Base-by-base conservation (phyloP, 768 basidiomycete genomes). In the Trametes maxima region DNA sequence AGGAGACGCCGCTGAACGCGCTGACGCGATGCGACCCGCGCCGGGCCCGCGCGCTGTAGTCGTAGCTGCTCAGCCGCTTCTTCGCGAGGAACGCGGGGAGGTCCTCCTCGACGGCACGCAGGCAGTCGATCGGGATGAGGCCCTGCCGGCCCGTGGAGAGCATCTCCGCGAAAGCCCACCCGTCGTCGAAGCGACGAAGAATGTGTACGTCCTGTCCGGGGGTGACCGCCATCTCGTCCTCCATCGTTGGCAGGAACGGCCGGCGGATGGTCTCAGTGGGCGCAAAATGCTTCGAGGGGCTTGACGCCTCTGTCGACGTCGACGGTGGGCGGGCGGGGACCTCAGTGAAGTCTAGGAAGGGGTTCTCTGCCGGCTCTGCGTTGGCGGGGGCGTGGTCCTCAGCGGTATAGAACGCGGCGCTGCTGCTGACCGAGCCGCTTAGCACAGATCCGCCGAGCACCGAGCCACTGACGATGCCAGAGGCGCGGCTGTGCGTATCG, bases 71-170 rank as follows among this genome's bases (percentile, higher is more conserved):
- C 44, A 82, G 74, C 56, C 80, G 71, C 70, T 83, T 84, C 63
- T 78, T 74, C 14, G 77, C 75, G 50, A 85, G 70, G 73, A 85
- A 85, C 8, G 75, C 70, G 0, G 81, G 77, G 35, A 85, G 72
- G 22, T 78, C 73, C 68, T 84, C 78, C 17, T 78, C 76, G 22
- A 73, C 68, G 43, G 77, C 75, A 28, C 86, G 76, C 69, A 90
- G 76, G 69, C 88, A 90, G 65, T 88, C 85, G n/a, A 89, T 74
- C 5, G 89, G 89, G 47, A 90, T 87, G 54, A 90, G 69, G 0
- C 88, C 89, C 57, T 36, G 61, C 46, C 11, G 37, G 68, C 33
- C 73, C 66, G 57, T 76, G 68, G 49, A 62, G 11, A 80, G 54
- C 60, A 78, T 82, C 74, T 87, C 81, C 39, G 87, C 82, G 62